Evolutionary conservation across 2,329 filamentous ascomycete species (phyloP), one percentile per base, ranked within the genome.

Genomic region (Stagonosporopsis vannaccii): DNA sequence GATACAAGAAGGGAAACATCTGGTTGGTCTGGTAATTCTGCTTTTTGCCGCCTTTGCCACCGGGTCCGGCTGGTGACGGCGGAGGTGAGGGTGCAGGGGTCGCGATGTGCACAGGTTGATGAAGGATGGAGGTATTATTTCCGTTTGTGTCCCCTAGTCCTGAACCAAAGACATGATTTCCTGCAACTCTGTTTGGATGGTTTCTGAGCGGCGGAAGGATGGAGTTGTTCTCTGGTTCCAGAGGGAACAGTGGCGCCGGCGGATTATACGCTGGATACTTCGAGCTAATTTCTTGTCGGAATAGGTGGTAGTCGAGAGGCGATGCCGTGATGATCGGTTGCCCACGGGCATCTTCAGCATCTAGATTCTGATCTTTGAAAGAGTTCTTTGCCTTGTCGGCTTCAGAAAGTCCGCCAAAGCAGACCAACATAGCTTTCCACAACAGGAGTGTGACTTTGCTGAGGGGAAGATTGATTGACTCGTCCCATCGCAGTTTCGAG

Each of bases 11-110:
- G 0, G 95, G 95, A 63, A 99, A 98, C 72, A 97, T 95, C 68
- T 99, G 95, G 71, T 99, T 99, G 0, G 95, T 99, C 75, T 99
- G 95, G 69, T 99, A 99, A 66, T 98, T 99, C 71, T 99, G 95
- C 73, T 99, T 99, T 81, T 99, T 99, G 0, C 90, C 93, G 48
- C 90, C 91, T 75, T 98, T 99, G 0, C 92, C 92, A 23, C 92
- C 86, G 3, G 86, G 84, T 1, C 85, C 93, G 30, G 89, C 89
- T 9, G 95, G 95, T 1, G 94, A 97, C 1, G 95, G 95, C 0
- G 95, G 95, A 22, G 95, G 95, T 0, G 95, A 99, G 1, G 95
- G 95, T 0, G 93, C 94, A 0, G 95, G 95, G 1, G 95, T 99
- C n/a, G 95, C 95, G 66, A 99, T 99, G 75, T 99, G 95, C 6